These are phyloP conservation scores for Plantago coronopus DNA, from an alignment of 305 asterid species.

Conservation along the genomic window DNA sequence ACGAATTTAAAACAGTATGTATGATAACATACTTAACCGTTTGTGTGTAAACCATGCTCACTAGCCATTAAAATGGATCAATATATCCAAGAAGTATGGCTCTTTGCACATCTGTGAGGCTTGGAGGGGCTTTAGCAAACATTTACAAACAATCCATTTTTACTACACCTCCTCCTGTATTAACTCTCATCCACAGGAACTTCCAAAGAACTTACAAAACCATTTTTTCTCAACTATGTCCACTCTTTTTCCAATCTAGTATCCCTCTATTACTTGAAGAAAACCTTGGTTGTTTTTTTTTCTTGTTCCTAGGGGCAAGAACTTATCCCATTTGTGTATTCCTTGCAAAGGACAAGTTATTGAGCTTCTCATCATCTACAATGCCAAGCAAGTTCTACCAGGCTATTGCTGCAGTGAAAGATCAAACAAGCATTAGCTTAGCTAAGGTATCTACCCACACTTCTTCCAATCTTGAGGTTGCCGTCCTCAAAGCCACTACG, in stretches of 20 bases:
- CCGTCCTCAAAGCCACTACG: slow-evolving; percentile 78
- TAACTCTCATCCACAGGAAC: background rate
- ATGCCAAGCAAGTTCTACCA: slow-evolving; percentile 81
- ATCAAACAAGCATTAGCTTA: slow-evolving; percentile 82
- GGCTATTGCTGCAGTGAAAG: slow-evolving; percentile 84
- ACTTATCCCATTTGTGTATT: background rate
- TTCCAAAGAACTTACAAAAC: background rate
- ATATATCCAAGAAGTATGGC: background rate
- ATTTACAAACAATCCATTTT: slow-evolving; percentile 13
- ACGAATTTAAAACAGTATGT: too few species aligned
- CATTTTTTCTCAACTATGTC: background rate
- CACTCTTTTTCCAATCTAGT: background rate
- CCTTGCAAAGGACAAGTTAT: slow-evolving; percentile 13
- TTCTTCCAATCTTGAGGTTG: slow-evolving; percentile 64
- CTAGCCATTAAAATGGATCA: background rate
- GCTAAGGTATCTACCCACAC: slow-evolving; percentile 69
- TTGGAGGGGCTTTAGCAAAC: slow-evolving; percentile 20
- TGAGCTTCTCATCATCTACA: slow-evolving; percentile 23
- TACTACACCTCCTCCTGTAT: background rate
- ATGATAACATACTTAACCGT: too few species aligned
- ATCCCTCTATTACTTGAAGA: background rate
- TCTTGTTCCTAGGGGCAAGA: too few species aligned
- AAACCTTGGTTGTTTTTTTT: too few species aligned
- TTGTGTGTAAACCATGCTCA: too few species aligned
- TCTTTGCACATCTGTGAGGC: slow-evolving; percentile 19